These are phyloP conservation scores for Lodderomyces jiufengensis DNA, from an alignment of 1,139 yeast species.

Conservation along the genomic window DNA sequence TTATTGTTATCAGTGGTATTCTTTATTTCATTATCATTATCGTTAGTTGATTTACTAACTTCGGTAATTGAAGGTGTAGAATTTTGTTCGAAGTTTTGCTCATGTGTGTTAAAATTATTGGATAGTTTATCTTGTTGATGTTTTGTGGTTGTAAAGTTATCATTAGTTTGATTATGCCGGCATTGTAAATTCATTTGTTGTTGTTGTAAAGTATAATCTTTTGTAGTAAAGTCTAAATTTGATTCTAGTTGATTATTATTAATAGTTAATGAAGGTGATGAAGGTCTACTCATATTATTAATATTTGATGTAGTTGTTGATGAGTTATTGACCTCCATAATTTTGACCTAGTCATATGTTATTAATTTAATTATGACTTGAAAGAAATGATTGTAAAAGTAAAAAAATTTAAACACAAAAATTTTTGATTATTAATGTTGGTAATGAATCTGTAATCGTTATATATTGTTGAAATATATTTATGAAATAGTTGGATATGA, in stretches of 20 bases:
- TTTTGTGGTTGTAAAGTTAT: neutral
- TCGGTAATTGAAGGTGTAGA: no score
- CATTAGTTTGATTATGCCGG: neutral
- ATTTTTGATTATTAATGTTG: no score
- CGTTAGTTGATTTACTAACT: no score
- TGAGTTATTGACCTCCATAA: constrained; percentile 7
- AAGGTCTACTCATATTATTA: constrained; percentile 3
- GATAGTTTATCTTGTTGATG: no score
- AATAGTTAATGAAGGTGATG: neutral
- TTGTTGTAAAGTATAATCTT: neutral
- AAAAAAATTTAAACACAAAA: neutral
- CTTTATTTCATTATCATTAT: neutral
- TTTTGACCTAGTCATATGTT: constrained; percentile 2
- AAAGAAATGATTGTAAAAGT: neutral
- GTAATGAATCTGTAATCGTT: no score
- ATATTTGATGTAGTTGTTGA: constrained; percentile 1
- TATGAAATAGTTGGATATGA: no score
- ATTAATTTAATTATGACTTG: constrained; percentile 1
- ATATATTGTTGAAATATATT: no score
- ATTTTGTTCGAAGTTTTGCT: no score
- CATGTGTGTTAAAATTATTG: no score
- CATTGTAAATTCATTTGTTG: neutral
- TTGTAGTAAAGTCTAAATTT: neutral
- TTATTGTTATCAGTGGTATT: neutral
- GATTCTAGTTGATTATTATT: neutral